Evolutionary conservation across 2,329 filamentous ascomycete genomes (phyloP), one percentile per base, ranked within the genome.

Genomic region (Cercospora sp.): DNA sequence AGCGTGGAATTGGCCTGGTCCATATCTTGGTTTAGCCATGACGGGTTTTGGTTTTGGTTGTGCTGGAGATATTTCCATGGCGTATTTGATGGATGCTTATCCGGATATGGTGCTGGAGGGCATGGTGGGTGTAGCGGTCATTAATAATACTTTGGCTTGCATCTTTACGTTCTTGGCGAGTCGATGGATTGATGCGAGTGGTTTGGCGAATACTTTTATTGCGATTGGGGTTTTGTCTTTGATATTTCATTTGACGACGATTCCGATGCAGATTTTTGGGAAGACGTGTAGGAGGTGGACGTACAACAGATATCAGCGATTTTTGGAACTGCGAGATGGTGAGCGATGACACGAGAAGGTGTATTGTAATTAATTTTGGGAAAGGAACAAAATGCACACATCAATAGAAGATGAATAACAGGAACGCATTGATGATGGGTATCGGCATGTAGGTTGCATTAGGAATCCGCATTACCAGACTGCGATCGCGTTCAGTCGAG

Each of bases 21-120:
- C 85, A 0, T 88, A 88, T 64, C 78, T 88, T 13, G 86, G 85
- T 1, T 77, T 88, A 0, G 86, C 84, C 3, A 83, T 87, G 70
- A 87, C 87, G 30, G 86, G 86, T 4, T 88, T 88, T 65, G 86
- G 86, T 2, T 88, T 85, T 76, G 86, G 86, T 7, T 87, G 85
- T 61, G 85, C 85, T 2, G 86, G 86, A 5, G 86, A 88, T 75
- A 74, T 88, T 26, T 74, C 73, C 13, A 76, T 78, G 80, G 83
- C 85, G 0, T 87, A 87, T 68, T 77, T 87, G 4, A 85, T 85
- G 71, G 85, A 87, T 67, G 83, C 82, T 3, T 87, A 87, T 67
- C 85, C 85, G 0, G 85, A 86, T 37, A 86, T 86, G 81, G 82
- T 87, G 5, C 77, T 87, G 2, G 85, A 87, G 71, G 85, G 85